Conservation (phyloP, 2,329 filamentous ascomycete species). For the Penicillium sp. region DNA sequence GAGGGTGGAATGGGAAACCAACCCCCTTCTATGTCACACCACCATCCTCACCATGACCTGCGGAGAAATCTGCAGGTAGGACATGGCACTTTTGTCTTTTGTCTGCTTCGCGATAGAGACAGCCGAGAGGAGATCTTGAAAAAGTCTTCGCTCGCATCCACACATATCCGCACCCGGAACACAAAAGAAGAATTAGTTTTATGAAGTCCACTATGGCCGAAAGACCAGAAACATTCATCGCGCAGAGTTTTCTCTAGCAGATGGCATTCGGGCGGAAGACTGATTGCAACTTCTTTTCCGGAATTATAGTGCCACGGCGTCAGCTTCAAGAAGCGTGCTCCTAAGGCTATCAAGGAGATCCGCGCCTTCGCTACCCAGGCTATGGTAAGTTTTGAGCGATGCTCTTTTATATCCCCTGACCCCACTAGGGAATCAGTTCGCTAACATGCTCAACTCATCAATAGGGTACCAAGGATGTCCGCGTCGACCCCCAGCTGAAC, state of each 20-base stretch:
- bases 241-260: slow-evolving; percentile 27
- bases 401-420: not conserved
- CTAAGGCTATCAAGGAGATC: slow-evolving; percentile 99
- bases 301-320: slow-evolving; percentile 82
- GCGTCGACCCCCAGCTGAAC: slow-evolving; percentile 97
- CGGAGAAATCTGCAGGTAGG: slow-evolving; percentile 12
- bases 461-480: slow-evolving; percentile 94
- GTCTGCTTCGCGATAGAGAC: slow-evolving; percentile 6
- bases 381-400: slow-evolving; percentile 71
- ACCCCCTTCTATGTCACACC: slow-evolving; percentile 8
- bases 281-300: slow-evolving; percentile 51
- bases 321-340: slow-evolving; percentile 99
- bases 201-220: slow-evolving; percentile 64
- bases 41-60: slow-evolving; percentile 10
- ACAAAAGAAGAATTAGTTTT: slow-evolving; percentile 59
- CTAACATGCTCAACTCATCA: slow-evolving; percentile 7
- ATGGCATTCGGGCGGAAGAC: slow-evolving; percentile 64
- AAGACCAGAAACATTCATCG: slow-evolving; percentile 27
- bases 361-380: slow-evolving; percentile 86
- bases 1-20: slow-evolving; percentile 3
- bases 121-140: slow-evolving; percentile 8
- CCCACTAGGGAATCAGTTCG: not conserved
- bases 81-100: slow-evolving; percentile 7
- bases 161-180: slow-evolving; percentile 17
- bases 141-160: slow-evolving; percentile 11